phyloP scores from a whole-genome alignment of 768 basidiomycete genomes.

The Boletus patriciae region DNA sequence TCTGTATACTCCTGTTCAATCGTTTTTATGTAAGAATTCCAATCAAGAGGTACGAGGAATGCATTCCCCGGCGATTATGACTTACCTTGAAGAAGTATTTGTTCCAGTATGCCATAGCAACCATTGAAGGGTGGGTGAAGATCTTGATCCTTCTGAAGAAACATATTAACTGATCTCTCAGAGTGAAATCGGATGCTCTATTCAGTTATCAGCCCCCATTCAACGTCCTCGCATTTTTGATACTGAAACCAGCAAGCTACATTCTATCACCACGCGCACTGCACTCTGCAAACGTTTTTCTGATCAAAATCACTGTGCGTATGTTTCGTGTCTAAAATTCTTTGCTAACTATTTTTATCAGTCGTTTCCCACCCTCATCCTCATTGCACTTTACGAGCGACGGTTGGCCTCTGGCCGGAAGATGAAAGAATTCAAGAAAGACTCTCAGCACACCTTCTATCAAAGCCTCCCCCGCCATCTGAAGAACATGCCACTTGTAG shows the following conservation, averaged over 20 bases:
- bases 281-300: conserved; percentile 83
- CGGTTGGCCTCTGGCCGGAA: conserved; percentile 53
- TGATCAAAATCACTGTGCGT: conserved; percentile 76
- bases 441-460: conserved; percentile 56
- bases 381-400: conserved; percentile 80
- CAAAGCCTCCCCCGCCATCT: conserved; percentile 67
- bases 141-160: not conserved
- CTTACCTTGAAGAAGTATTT: conserved; percentile 57
- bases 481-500: conserved; percentile 71
- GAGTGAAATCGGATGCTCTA: conserved; percentile 85
- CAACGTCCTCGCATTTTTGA: conserved; percentile 75
- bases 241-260: conserved; percentile 80
- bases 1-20: not conserved
- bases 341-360: conserved; percentile 22
- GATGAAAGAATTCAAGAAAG: conserved; percentile 52
- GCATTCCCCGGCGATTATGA: not conserved
- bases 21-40: conserved; percentile 45
- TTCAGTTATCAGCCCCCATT: conserved; percentile 93
- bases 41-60: conserved; percentile 50
- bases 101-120: conserved; percentile 83
- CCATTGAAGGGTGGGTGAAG: conserved; percentile 74
- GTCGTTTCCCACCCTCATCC: conserved; percentile 75
- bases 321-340: not conserved
- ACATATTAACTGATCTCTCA: conserved; percentile 28
- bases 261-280: conserved; percentile 71